Evolutionary conservation across 2,329 filamentous ascomycete species (phyloP).

Genomic region (Neoscytalidium dimidiatum): DNA sequence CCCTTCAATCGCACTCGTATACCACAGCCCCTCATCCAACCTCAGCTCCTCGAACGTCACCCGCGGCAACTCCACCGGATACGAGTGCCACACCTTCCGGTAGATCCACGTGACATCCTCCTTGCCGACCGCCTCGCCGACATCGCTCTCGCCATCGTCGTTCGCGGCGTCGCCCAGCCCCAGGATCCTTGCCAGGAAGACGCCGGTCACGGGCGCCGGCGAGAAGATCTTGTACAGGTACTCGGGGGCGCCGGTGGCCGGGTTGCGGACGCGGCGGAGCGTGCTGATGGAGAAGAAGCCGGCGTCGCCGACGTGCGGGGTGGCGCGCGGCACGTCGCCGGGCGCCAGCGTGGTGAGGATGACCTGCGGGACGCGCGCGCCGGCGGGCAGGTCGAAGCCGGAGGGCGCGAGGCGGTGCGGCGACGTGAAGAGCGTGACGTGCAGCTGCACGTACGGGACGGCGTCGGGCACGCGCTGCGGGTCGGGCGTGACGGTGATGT

Average conservation of each 20-base stretch:
- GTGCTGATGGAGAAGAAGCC: conserved; percentile 87
- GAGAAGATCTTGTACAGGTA: conserved; percentile 71
- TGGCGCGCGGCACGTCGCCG: conserved; percentile 51
- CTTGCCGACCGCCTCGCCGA: conserved; percentile 31
- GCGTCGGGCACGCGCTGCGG: conserved; percentile 62
- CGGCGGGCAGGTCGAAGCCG: conserved; percentile 69
- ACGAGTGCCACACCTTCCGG: conserved; percentile 77
- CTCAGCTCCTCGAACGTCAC: conserved; percentile 80
- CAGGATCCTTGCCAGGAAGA: conserved; percentile 53
- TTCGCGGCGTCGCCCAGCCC: conserved; percentile 38
- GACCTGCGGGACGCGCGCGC: conserved; percentile 65
- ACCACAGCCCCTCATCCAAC: conserved; percentile 59
- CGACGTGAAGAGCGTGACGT: conserved; percentile 88
- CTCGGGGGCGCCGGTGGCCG: conserved; percentile 45
- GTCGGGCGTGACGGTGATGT: conserved; percentile 57
- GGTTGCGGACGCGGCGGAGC: conserved; percentile 65
- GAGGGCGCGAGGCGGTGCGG: conserved; percentile 68
- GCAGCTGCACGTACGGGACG: conserved; percentile 82
- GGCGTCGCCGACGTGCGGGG: conserved; percentile 59
- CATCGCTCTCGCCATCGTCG: conserved; percentile 27
- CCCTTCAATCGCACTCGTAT: conserved; percentile 74
- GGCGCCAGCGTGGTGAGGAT: conserved; percentile 80
- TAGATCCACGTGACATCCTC: conserved; percentile 72
- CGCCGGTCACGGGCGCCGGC: conserved; percentile 47
- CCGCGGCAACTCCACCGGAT: conserved; percentile 81